Evolutionary conservation across 768 basidiomycete species (phyloP).

Genomic region (Mycena epipterygia): DNA sequence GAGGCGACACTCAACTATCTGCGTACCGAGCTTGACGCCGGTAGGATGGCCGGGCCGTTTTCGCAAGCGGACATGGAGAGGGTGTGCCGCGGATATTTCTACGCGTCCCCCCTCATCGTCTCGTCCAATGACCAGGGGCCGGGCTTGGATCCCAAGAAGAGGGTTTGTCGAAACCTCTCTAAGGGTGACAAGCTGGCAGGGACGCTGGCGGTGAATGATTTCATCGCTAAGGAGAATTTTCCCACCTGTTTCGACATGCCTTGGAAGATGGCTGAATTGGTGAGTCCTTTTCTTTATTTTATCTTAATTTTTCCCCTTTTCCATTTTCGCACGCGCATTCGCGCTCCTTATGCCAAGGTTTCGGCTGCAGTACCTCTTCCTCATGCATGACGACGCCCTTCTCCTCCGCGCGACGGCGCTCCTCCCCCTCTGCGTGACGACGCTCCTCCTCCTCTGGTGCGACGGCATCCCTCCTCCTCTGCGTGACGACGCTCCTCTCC

Average conservation of each 20-base stretch:
- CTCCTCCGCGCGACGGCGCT: not conserved
- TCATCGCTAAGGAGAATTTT: slow-evolving; percentile 31
- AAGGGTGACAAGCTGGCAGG: slow-evolving; percentile 24
- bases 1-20: slow-evolving; percentile 29
- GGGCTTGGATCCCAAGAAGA: slow-evolving; percentile 9
- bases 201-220: slow-evolving; percentile 29
- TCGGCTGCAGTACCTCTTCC: not conserved
- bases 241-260: slow-evolving; percentile 34
- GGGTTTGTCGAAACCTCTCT: slow-evolving; percentile 39
- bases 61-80: slow-evolving; percentile 28
- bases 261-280: slow-evolving; percentile 24
- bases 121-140: slow-evolving; percentile 31
- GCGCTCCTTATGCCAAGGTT: not conserved
- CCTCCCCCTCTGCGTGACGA: too few species aligned
- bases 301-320: not conserved
- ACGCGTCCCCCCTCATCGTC: slow-evolving; percentile 41
- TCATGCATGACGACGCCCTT: not conserved
- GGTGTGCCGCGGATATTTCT: slow-evolving; percentile 41
- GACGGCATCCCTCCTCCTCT: not conserved
- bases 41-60: slow-evolving; percentile 32
- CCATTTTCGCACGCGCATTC: slow-evolving; percentile 12
- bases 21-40: slow-evolving; percentile 4
- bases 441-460: too few species aligned
- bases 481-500: not conserved
- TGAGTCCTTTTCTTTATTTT: slow-evolving; percentile 15